Percentiles rank a stretch among this genome's conserved stretches.
Evolutionary conservation across 768 basidiomycete species (phyloP).

Genomic region (Mrakia blollopis): DNA sequence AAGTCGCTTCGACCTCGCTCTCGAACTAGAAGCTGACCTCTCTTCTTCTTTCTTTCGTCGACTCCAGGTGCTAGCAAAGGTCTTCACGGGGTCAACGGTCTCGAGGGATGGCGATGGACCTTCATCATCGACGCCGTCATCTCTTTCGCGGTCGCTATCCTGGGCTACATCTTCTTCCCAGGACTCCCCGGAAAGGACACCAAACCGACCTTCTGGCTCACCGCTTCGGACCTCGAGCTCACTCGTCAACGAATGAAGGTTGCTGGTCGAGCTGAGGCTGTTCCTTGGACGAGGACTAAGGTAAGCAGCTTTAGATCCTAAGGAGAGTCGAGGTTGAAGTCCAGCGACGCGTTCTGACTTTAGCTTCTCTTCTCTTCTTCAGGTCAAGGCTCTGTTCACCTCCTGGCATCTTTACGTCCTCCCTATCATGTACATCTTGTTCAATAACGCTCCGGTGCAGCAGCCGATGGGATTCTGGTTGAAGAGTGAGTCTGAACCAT

Average conservation of each 20-base stretch:
- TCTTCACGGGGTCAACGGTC: constrained; percentile 26
- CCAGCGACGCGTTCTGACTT: background rate
- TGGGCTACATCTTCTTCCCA: constrained; percentile 20
- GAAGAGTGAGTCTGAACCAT: background rate
- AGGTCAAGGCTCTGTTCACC: background rate
- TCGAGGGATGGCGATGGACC: constrained; percentile 25
- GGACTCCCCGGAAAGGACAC: constrained; percentile 13
- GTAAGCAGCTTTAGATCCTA: background rate
- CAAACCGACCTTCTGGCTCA: constrained; percentile 16
- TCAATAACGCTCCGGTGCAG: background rate
- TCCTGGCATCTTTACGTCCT: background rate
- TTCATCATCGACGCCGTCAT: constrained; percentile 28
- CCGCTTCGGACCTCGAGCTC: constrained; percentile 9
- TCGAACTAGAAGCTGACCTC: no score
- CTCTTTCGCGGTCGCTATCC: background rate
- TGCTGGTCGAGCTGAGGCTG: background rate
- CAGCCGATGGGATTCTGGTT: constrained; percentile 24
- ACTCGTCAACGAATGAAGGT: constrained; percentile 3
- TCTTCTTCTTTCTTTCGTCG: no score
- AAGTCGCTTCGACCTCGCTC: no score
- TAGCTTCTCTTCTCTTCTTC: background rate
- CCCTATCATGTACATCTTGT: constrained; percentile 5
- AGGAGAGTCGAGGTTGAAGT: no score
- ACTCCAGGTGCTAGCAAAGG: constrained; percentile 38
- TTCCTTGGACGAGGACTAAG: constrained; percentile 7